These are phyloP conservation scores for Hypoxylon sp. DNA, from an alignment of 2,329 filamentous ascomycete species.

Conservation along the genomic window DNA sequence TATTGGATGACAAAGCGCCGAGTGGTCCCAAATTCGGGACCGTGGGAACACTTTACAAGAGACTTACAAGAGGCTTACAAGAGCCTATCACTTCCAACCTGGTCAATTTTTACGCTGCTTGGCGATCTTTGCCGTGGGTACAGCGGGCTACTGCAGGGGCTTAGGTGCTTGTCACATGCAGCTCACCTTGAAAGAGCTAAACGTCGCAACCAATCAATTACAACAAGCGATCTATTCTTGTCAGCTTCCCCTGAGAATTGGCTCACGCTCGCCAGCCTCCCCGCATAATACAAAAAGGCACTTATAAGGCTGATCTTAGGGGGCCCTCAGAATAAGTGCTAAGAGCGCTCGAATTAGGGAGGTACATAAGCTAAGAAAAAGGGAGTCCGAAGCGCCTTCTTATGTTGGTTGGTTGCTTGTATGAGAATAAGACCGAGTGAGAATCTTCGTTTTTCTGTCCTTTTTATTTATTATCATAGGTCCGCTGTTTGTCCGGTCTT, in stretches of 20 bases:
- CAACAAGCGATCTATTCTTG: conserved; percentile 10
- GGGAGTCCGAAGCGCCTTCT: conserved; percentile 25
- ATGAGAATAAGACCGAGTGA: conserved; percentile 36
- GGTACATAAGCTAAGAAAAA: conserved; percentile 29
- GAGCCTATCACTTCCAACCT: conserved; percentile 32
- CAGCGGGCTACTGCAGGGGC: conserved; percentile 35
- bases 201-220: not conserved
- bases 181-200: not conserved
- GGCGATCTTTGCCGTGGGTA: conserved; percentile 29
- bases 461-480: not conserved
- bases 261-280: conserved; percentile 7
- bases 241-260: conserved; percentile 24
- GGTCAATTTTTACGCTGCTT: conserved; percentile 2
- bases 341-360: conserved; percentile 29
- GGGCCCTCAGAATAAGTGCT: conserved; percentile 4
- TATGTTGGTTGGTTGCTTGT: conserved; percentile 17
- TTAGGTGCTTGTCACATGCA: conserved; percentile 15
- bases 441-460: conserved; percentile 2
- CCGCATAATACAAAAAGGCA: conserved; percentile 13
- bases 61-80: not conserved
- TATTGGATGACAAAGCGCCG: conserved; percentile 23
- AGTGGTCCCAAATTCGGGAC: conserved; percentile 8
- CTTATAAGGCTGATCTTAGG: conserved; percentile 25
- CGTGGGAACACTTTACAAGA: not conserved
- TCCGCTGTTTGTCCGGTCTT: not conserved